These are phyloP conservation scores for Solanum lignicaule DNA, from an alignment of 257 asterid genomes.

Conservation along the genomic window DNA sequence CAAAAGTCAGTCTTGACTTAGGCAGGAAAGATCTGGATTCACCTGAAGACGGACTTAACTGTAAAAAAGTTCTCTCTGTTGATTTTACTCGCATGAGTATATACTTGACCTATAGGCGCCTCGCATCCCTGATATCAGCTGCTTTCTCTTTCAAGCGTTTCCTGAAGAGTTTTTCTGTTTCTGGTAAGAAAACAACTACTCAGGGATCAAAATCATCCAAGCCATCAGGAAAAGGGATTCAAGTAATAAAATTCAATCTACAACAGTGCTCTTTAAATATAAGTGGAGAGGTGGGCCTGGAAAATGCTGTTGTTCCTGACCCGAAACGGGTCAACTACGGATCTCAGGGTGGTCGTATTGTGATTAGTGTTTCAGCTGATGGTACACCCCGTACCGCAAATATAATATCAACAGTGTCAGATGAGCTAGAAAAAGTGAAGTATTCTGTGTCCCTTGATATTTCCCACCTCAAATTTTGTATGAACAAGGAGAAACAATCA, in stretches of 20 bases:
- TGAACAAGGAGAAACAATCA: slow-evolving; percentile 89
- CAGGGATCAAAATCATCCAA: slow-evolving; percentile 47
- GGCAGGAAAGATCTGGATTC: slow-evolving; percentile 78
- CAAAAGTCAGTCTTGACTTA: slow-evolving; percentile 79
- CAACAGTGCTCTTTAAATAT: slow-evolving; percentile 77
- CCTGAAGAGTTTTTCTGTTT: slow-evolving; percentile 45
- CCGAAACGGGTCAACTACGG: slow-evolving; percentile 96
- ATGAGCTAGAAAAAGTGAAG: slow-evolving; percentile 47
- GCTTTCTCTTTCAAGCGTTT: slow-evolving; percentile 66
- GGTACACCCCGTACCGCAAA: slow-evolving; percentile 89
- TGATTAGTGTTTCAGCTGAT: slow-evolving; percentile 63
- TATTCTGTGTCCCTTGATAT: slow-evolving; percentile 82
- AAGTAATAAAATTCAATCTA: slow-evolving; percentile 65
- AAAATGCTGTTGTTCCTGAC: slow-evolving; percentile 58
- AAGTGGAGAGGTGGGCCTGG: slow-evolving; percentile 71
- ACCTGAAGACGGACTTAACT: slow-evolving; percentile 43
- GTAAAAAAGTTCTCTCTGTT: slow-evolving; percentile 63
- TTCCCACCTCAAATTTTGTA: slow-evolving; percentile 60
- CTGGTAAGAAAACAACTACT: slow-evolving; percentile 58
- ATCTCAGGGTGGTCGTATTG: slow-evolving; percentile 94
- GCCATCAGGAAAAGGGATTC: slow-evolving; percentile 84
- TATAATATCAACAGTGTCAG: slow-evolving; percentile 46
- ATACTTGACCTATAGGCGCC: slow-evolving; percentile 76
- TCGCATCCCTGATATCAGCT: slow-evolving; percentile 72
- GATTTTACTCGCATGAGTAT: slow-evolving; percentile 85